Conservation (phyloP, 139 green algal species). For the Auxenochlorella protothecoides region DNA sequence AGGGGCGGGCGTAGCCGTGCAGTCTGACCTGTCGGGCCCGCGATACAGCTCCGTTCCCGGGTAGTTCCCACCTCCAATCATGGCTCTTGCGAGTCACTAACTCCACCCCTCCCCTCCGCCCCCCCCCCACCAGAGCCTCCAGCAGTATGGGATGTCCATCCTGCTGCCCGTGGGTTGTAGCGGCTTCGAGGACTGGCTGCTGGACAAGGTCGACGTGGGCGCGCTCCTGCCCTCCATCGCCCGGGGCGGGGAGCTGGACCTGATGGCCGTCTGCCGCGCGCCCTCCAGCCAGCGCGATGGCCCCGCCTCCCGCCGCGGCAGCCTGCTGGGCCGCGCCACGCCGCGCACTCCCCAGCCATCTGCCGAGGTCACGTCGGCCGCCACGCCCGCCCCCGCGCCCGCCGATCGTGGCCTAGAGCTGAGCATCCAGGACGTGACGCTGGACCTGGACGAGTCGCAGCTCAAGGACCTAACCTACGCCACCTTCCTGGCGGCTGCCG, state of each 20-base stretch:
- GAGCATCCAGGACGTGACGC: background rate
- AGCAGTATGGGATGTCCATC: conserved; percentile 21
- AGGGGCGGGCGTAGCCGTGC: background rate
- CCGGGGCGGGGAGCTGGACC: conserved; percentile 5
- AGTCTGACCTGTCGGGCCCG: background rate
- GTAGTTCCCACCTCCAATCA: too few relatives aligned
- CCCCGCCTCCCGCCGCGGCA: background rate
- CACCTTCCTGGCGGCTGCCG: conserved; percentile 23
- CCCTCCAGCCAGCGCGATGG: background rate
- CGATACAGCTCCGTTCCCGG: too few relatives aligned
- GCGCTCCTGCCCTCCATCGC: conserved; percentile 21
- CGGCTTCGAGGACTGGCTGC: conserved; percentile 42
- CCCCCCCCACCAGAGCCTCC: background rate
- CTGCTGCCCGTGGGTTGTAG: conserved; percentile 43
- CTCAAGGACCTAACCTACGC: conserved; percentile 34
- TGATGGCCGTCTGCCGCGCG: conserved; percentile 14
- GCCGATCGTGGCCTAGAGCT: background rate
- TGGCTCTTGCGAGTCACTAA: too few relatives aligned
- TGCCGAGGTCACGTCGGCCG: background rate
- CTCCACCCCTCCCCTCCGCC: too few relatives aligned
- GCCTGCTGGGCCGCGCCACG: background rate
- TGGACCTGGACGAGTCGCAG: conserved; percentile 27
- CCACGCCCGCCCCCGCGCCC: background rate
- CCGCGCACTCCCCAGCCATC: too few relatives aligned
- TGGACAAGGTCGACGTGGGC: conserved; percentile 34